Evolutionary conservation across 2,329 filamentous ascomycete species (phyloP).

Genomic region (Talaromyces sp.): DNA sequence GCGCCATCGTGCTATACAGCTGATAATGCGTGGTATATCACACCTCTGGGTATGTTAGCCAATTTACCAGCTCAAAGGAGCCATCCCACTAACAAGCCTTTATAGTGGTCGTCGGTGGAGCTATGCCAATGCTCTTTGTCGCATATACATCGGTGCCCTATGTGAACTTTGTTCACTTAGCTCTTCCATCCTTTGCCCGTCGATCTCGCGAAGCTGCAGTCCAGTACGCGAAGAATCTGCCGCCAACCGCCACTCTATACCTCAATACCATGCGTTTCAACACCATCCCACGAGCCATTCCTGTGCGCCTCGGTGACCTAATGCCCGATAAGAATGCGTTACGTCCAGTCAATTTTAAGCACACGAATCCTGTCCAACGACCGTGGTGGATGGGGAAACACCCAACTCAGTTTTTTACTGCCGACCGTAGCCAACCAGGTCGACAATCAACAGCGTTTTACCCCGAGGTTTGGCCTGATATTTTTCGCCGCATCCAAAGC

Average conservation of each 20-base stretch:
- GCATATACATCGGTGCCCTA: constrained; percentile 69
- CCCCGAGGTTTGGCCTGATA: constrained; percentile 48
- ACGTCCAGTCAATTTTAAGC: constrained; percentile 47
- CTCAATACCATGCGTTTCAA: constrained; percentile 51
- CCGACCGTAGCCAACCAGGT: constrained; percentile 41
- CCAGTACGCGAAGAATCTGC: constrained; percentile 49
- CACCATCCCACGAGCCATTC: constrained; percentile 45
- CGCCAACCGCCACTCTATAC: constrained; percentile 46
- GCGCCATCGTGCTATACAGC: constrained; percentile 59
- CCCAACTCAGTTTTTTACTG: constrained; percentile 44
- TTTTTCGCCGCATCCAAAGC: constrained; percentile 44
- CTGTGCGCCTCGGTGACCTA: constrained; percentile 48
- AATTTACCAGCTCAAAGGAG: not conserved
- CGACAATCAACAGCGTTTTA: constrained; percentile 42
- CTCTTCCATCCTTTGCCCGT: constrained; percentile 67
- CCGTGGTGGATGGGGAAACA: constrained; percentile 43
- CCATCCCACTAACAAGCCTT: constrained; percentile 1
- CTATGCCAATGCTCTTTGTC: constrained; percentile 67
- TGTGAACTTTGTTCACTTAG: constrained; percentile 71
- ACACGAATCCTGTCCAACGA: constrained; percentile 37
- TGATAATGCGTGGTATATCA: constrained; percentile 47
- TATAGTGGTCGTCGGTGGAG: constrained; percentile 61
- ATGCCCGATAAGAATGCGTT: constrained; percentile 36
- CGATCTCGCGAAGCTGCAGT: constrained; percentile 55
- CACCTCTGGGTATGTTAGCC: constrained; percentile 41